Percentiles rank a stretch among this genome's conserved stretches.
Evolutionary conservation across 768 basidiomycete species (phyloP).

Genomic region (Lactarius sanguifluus): DNA sequence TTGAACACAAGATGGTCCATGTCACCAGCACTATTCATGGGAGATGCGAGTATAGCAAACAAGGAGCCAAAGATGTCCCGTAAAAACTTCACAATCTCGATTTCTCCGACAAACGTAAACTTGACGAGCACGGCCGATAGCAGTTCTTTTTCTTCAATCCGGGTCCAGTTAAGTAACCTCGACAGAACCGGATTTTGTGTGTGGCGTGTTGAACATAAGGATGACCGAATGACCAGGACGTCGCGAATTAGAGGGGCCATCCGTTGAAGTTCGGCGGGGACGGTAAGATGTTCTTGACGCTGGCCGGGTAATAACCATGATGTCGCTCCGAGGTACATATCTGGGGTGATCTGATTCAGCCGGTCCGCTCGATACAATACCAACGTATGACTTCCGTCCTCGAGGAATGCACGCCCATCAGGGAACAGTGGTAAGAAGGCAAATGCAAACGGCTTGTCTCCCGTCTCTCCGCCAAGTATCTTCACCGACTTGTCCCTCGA

Average conservation of each 20-base stretch:
- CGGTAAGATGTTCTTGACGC: conserved; percentile 54
- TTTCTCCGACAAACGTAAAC: conserved; percentile 91
- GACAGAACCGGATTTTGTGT: conserved; percentile 89
- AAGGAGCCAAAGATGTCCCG: conserved; percentile 90
- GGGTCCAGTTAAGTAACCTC: conserved; percentile 79
- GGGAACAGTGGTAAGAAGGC: conserved; percentile 88
- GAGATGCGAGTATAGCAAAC: conserved; percentile 82
- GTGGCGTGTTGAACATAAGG: conserved; percentile 87
- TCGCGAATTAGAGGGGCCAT: conserved; percentile 73
- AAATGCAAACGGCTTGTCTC: conserved; percentile 86
- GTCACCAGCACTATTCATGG: conserved; percentile 69
- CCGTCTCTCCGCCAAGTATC: conserved; percentile 39
- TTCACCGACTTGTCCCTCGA: conserved; percentile 49
- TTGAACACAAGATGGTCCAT: conserved; percentile 88
- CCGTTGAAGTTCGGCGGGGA: conserved; percentile 62
- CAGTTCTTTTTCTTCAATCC: conserved; percentile 58
- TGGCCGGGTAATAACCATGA: conserved; percentile 57
- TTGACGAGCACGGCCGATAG: conserved; percentile 73
- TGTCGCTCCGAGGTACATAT: conserved; percentile 71
- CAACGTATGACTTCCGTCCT: conserved; percentile 86
- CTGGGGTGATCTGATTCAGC: conserved; percentile 56
- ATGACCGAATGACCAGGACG: conserved; percentile 77
- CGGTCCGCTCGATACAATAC: conserved; percentile 84
- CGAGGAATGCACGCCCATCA: conserved; percentile 71
- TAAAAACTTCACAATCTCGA: conserved; percentile 92